Percentiles rank a stretch among this genome's conserved stretches.
Evolutionary conservation across 139 green algal species (phyloP).

Genomic region (Edaphochlamys debaryana): DNA sequence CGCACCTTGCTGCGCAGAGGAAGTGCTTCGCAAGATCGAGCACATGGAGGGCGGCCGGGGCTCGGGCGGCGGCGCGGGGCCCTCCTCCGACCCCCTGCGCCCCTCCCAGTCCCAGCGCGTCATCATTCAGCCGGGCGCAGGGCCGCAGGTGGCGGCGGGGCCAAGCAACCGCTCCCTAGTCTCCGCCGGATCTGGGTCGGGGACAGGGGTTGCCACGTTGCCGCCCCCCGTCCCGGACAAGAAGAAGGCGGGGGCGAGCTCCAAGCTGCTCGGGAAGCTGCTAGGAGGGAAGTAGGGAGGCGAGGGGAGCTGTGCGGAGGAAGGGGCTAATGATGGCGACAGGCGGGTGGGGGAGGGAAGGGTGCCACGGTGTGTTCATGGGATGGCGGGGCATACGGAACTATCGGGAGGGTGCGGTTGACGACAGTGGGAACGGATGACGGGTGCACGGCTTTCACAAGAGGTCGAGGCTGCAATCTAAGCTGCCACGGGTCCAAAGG

Average conservation of each 20-base stretch:
- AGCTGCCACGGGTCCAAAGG: too few species aligned
- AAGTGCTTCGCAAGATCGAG: conserved; percentile 49
- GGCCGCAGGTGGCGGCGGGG: not conserved
- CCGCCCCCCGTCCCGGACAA: not conserved
- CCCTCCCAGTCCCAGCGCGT: conserved; percentile 29
- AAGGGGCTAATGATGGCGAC: too few species aligned
- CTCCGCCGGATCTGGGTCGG: not conserved
- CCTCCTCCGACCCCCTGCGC: not conserved
- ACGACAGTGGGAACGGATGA: too few species aligned
- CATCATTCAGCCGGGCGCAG: not conserved
- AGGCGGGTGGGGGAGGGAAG: too few species aligned
- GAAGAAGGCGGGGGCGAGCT: not conserved
- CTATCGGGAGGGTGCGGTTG: too few species aligned
- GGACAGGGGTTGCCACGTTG: not conserved
- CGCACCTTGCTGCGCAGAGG: conserved; percentile 35
- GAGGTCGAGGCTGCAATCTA: too few species aligned
- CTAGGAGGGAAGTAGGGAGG: too few species aligned
- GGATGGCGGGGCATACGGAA: too few species aligned
- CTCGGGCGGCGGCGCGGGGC: not conserved
- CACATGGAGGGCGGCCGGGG: conserved; percentile 8
- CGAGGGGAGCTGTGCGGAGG: too few species aligned
- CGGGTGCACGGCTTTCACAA: too few species aligned
- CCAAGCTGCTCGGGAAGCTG: conserved; percentile 27
- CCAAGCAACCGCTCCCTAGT: not conserved
- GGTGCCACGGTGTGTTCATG: too few species aligned